phyloP scores from a whole-genome alignment of 2,329 filamentous ascomycete species.

The Aureobasidium melanogenum region DNA sequence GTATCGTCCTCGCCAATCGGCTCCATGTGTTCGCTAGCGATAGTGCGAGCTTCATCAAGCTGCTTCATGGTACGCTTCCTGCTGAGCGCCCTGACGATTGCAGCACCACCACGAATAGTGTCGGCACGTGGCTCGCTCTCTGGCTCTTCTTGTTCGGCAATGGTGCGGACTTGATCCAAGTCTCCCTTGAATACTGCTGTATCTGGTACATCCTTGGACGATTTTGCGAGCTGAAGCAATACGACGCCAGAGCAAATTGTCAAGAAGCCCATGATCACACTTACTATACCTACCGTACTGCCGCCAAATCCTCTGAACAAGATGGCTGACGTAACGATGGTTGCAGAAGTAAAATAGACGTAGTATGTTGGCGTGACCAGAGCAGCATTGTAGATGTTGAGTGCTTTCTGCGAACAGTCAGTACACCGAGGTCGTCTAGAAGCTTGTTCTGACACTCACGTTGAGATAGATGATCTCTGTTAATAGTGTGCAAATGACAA shows the following conservation, averaged over 20 bases:
- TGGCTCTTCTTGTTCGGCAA: conserved; percentile 91
- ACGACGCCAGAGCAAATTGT: conserved; percentile 91
- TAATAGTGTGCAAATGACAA: conserved; percentile 78
- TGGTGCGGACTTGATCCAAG: conserved; percentile 88
- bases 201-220: conserved; percentile 93
- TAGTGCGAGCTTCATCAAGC: conserved; percentile 64
- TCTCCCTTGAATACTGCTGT: conserved; percentile 86
- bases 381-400: conserved; percentile 94
- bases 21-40: conserved; percentile 74
- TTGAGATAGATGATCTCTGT: conserved; percentile 96
- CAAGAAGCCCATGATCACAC: conserved; percentile 86
- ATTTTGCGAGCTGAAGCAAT: conserved; percentile 91
- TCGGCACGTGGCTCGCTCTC: conserved; percentile 95
- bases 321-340: conserved; percentile 87
- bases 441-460: conserved; percentile 48
- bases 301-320: conserved; percentile 93
- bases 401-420: conserved; percentile 69
- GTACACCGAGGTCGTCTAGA: not conserved
- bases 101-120: conserved; percentile 82
- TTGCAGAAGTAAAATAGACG: conserved; percentile 93
- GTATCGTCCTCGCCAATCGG: conserved; percentile 70
- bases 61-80: conserved; percentile 68
- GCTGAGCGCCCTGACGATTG: conserved; percentile 78
- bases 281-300: conserved; percentile 67
- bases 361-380: conserved; percentile 98